These are phyloP conservation scores for Aspergillus cejpii DNA, from an alignment of 2,329 filamentous ascomycete species.

Conservation along the genomic window DNA sequence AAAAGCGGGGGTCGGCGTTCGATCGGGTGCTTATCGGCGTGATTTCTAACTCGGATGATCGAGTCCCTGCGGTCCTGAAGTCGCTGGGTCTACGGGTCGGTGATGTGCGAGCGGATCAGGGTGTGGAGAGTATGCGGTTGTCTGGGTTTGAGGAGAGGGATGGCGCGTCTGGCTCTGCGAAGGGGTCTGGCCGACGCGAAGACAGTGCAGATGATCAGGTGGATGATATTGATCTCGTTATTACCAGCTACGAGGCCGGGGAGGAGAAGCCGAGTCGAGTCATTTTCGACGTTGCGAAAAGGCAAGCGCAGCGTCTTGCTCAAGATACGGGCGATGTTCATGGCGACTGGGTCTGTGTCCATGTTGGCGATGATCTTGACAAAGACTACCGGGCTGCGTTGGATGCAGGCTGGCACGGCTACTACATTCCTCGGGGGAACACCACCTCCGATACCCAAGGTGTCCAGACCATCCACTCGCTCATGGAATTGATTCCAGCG, in stretches of 20 bases:
- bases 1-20: slow-evolving; percentile 16
- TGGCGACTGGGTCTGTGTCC: slow-evolving; percentile 29
- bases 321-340: slow-evolving; percentile 1
- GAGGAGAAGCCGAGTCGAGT: slow-evolving; percentile 39
- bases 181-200: not conserved
- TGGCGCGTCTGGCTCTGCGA: not conserved
- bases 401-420: slow-evolving; percentile 36
- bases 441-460: slow-evolving; percentile 2
- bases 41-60: slow-evolving; percentile 44
- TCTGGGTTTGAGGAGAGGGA: slow-evolving; percentile 17
- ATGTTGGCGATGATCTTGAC: slow-evolving; percentile 42
- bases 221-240: slow-evolving; percentile 40
- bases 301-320: slow-evolving; percentile 23
- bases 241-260: slow-evolving; percentile 44
- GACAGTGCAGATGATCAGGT: not conserved
- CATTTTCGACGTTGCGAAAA: slow-evolving; percentile 38
- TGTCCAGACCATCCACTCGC: slow-evolving; percentile 16
- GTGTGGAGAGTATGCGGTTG: slow-evolving; percentile 22
- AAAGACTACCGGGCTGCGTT: slow-evolving; percentile 39
- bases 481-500: slow-evolving; percentile 21
- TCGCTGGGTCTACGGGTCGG: slow-evolving; percentile 37
- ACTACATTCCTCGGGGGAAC: slow-evolving; percentile 25
- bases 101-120: slow-evolving; percentile 28
- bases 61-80: slow-evolving; percentile 36
- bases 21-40: slow-evolving; percentile 38